These are phyloP conservation scores for Firmiana major DNA, from an alignment of 345 rosid species.

Conservation along the genomic window DNA sequence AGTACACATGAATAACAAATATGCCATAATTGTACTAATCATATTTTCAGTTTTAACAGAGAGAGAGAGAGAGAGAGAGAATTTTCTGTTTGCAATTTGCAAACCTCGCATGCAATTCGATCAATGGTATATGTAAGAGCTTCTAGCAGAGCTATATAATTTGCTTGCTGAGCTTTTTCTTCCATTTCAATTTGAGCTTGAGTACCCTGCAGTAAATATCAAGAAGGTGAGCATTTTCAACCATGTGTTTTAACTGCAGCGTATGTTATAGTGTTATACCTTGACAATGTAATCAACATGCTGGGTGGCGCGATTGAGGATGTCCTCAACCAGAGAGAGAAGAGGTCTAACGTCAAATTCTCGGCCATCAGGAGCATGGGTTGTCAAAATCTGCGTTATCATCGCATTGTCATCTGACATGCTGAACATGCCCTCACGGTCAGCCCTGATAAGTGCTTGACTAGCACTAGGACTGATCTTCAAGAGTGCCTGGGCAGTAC, in stretches of 20 bases:
- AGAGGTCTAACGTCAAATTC: constrained; percentile 66
- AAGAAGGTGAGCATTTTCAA: constrained; percentile 1
- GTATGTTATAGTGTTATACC: constrained; percentile 17
- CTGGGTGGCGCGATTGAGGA: constrained; percentile 58
- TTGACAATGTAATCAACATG: constrained; percentile 25
- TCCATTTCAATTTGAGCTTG: constrained; percentile 30
- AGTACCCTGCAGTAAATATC: constrained; percentile 20
- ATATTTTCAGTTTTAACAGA: constrained; percentile 28
- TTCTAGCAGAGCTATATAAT: constrained; percentile 37
- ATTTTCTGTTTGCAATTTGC: not conserved
- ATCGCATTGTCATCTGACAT: constrained; percentile 62
- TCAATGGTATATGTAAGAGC: constrained; percentile 44
- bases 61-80: no score
- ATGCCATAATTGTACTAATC: not conserved
- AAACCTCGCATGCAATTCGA: constrained; percentile 57
- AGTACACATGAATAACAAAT: not conserved
- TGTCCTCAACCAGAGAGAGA: constrained; percentile 58
- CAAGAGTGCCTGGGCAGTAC: not conserved
- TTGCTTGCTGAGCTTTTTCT: constrained; percentile 39
- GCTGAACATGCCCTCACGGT: constrained; percentile 38
- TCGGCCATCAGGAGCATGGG: constrained; percentile 70
- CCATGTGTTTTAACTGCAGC: not conserved
- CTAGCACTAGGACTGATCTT: not conserved
- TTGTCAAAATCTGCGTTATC: constrained; percentile 50
- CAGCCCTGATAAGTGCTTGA: constrained; percentile 29